Conservation (phyloP, 352 stramenopile species). For the Phytophthora colocasiae region DNA sequence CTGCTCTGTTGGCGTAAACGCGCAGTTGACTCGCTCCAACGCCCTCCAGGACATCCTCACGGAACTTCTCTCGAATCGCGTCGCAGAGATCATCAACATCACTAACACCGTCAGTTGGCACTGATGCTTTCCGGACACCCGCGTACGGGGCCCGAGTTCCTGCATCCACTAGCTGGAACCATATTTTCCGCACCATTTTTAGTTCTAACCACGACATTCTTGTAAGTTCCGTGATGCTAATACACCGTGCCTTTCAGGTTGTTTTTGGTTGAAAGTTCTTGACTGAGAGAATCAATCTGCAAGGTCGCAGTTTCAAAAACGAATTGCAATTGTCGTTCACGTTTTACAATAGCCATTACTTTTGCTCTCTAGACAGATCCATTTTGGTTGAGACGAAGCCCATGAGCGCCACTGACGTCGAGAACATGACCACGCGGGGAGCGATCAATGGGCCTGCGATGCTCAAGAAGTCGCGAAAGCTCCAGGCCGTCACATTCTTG, state of each 20-base stretch:
- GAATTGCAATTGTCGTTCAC: background rate
- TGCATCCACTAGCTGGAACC: slow-evolving; percentile 11
- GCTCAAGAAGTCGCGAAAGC: slow-evolving; percentile 73
- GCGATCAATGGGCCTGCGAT: slow-evolving; percentile 63
- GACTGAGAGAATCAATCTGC: no score
- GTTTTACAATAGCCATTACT: slow-evolving; percentile 11
- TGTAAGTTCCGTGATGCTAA: no score
- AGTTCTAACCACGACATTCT: no score
- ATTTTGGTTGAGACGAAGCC: slow-evolving; percentile 75
- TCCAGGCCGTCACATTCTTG: slow-evolving; percentile 69
- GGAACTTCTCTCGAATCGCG: background rate
- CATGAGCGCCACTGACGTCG: slow-evolving; percentile 68
- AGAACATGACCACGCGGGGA: slow-evolving; percentile 73
- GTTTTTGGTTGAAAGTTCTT: background rate
- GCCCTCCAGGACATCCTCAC: background rate
- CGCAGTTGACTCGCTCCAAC: background rate
- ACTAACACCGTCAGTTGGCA: slow-evolving; percentile 7
- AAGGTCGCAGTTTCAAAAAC: no score
- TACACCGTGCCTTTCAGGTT: no score
- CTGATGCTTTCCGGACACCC: slow-evolving; percentile 1
- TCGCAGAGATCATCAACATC: slow-evolving; percentile 12
- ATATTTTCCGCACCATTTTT: slow-evolving; percentile 7
- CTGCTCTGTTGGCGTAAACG: slow-evolving; percentile 17
- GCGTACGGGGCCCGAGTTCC: background rate
- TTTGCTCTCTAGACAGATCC: slow-evolving; percentile 35